Conservation (phyloP, 106 monocot genomes). For the Posidonia australis region DNA sequence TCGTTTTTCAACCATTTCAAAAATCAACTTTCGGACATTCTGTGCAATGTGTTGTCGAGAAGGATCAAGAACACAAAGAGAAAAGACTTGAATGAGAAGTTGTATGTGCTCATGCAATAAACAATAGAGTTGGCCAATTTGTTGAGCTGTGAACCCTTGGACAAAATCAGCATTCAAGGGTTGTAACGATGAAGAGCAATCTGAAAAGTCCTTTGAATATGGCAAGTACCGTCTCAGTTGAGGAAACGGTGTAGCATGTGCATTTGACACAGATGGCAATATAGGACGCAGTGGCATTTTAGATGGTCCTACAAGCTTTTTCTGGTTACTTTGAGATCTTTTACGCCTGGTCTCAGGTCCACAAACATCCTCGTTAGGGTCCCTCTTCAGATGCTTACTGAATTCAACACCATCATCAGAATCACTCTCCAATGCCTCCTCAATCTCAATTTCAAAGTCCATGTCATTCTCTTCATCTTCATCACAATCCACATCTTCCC, state of each 20-base stretch:
- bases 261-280: slow-evolving; percentile 42
- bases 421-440: slow-evolving; percentile 86
- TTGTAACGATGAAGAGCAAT: slow-evolving; percentile 8
- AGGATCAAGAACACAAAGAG: slow-evolving; percentile 70
- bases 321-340: slow-evolving; percentile 29
- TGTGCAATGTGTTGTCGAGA: slow-evolving; percentile 44
- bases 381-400: slow-evolving; percentile 6
- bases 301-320: slow-evolving; percentile 19
- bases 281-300: slow-evolving; percentile 56
- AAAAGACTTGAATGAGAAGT: slow-evolving; percentile 76
- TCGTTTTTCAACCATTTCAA: slow-evolving; percentile 47
- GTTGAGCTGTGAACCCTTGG: slow-evolving; percentile 55
- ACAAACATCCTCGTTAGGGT: slow-evolving; percentile 12
- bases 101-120: slow-evolving; percentile 87
- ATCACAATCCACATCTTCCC: slow-evolving; percentile 36
- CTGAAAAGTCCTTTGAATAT: slow-evolving; percentile 18
- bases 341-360: slow-evolving; percentile 71
- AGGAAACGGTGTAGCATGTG: slow-evolving; percentile 10
- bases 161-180: slow-evolving; percentile 16
- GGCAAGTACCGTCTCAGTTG: slow-evolving; percentile 17
- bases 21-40: slow-evolving; percentile 44
- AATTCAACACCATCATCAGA: slow-evolving; percentile 38
- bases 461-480: slow-evolving; percentile 97
- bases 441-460: slow-evolving; percentile 86
- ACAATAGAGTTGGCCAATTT: slow-evolving; percentile 66